A percentile compares a stretch with the other conserved stretches of the same genome.
Conservation (phyloP, 495 filamentous ascomycete genomes). For the Penicillium dipodomyicola region DNA sequence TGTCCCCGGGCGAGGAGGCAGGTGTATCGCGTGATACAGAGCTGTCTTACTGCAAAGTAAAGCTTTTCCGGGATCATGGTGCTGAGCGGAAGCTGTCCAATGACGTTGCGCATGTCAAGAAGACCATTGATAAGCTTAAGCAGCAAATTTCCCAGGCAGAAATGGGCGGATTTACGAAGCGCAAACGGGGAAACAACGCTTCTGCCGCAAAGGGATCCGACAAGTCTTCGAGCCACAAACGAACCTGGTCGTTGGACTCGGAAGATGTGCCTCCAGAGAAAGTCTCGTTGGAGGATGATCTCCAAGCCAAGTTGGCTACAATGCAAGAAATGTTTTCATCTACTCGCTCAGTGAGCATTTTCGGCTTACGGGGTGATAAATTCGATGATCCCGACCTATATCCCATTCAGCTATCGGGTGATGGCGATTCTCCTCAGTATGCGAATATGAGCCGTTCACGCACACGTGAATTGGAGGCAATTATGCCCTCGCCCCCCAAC, state of each 20-base stretch:
- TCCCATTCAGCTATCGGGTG: constrained; percentile 74
- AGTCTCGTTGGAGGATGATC: constrained; percentile 76
- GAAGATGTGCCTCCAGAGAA: constrained; percentile 65
- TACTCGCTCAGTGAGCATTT: constrained; percentile 76
- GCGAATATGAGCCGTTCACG: constrained; percentile 52
- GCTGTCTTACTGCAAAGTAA: constrained; percentile 91
- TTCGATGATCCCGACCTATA: constrained; percentile 85
- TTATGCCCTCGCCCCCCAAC: constrained; percentile 64
- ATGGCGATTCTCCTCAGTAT: constrained; percentile 58
- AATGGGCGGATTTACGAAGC: constrained; percentile 84
- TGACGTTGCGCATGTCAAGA: constrained; percentile 88
- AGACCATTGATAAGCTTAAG: constrained; percentile 90
- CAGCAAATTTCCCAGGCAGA: constrained; percentile 88
- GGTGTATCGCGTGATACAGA: constrained; percentile 54
- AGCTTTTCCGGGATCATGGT: constrained; percentile 94
- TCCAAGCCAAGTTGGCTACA: constrained; percentile 76
- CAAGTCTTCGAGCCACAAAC: constrained; percentile 80
- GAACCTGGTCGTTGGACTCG: constrained; percentile 96
- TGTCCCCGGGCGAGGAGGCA: constrained; percentile 44
- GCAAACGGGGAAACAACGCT: constrained; percentile 66
- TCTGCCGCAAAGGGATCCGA: constrained; percentile 48
- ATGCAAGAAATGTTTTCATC: constrained; percentile 97
- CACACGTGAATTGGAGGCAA: constrained; percentile 52
- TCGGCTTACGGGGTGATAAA: constrained; percentile 80
- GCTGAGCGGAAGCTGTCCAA: constrained; percentile 94